Percentiles rank a stretch among this genome's conserved stretches.
Evolutionary conservation across 1,139 yeast genomes (phyloP).

Genomic region (Yamadazyma triangularis): DNA sequence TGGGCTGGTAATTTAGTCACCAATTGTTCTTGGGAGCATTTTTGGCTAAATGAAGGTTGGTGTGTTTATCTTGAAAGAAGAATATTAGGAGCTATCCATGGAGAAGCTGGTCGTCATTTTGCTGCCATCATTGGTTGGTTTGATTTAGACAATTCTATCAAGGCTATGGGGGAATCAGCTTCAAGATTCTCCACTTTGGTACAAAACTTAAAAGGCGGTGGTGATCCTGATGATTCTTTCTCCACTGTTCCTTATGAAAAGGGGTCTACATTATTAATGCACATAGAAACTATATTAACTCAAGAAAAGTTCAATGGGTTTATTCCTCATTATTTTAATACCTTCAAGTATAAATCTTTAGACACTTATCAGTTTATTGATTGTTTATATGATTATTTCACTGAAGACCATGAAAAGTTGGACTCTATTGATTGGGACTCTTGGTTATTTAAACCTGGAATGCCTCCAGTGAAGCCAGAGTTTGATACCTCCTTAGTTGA

Average conservation of each 20-base stretch:
- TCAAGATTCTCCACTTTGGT: slow-evolving; percentile 60
- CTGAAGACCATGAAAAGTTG: slow-evolving; percentile 42
- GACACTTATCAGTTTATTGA: slow-evolving; percentile 82
- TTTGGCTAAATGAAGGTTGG: slow-evolving; percentile 97
- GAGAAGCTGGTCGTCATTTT: slow-evolving; percentile 74
- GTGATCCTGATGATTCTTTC: slow-evolving; percentile 88
- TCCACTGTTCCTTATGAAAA: slow-evolving; percentile 88
- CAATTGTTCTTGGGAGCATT: slow-evolving; percentile 88
- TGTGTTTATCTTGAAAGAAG: slow-evolving; percentile 88
- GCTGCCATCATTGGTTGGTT: slow-evolving; percentile 87
- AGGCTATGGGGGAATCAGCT: slow-evolving; percentile 52
- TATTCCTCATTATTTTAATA: slow-evolving; percentile 70
- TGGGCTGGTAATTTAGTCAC: slow-evolving; percentile 93
- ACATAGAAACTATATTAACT: slow-evolving; percentile 60
- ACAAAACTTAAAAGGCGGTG: slow-evolving; percentile 59
- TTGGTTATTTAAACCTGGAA: slow-evolving; percentile 79
- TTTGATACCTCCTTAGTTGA: slow-evolving; percentile 79
- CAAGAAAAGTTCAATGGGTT: slow-evolving; percentile 65
- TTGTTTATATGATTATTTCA: slow-evolving; percentile 62
- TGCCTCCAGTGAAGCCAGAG: slow-evolving; percentile 75
- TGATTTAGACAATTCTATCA: slow-evolving; percentile 64
- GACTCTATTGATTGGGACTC: slow-evolving; percentile 78
- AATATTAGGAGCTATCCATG: slow-evolving; percentile 72
- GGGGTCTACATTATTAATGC: slow-evolving; percentile 76
- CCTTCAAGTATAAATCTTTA: slow-evolving; percentile 64